These are phyloP conservation scores for Fusarium sp. DNA, from an alignment of 2,329 filamentous ascomycete species.

Conservation along the genomic window DNA sequence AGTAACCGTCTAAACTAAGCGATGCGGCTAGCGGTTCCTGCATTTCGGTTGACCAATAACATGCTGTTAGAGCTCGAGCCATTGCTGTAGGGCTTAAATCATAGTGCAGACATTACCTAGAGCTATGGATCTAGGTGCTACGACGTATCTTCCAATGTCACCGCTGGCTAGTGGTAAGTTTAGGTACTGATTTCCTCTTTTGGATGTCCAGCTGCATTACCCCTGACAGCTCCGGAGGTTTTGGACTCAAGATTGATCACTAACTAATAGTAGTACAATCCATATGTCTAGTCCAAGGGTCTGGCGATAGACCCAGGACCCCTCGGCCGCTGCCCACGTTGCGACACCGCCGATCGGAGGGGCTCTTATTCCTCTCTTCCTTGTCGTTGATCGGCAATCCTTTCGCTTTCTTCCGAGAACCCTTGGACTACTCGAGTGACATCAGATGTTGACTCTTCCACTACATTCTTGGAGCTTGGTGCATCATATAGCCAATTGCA, in stretches of 20 bases:
- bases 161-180: background rate
- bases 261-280: background rate
- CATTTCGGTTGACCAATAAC: constrained; percentile 16
- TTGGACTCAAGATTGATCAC: background rate
- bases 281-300: background rate
- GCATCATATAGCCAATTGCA: background rate
- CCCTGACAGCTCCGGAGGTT: constrained; percentile 13
- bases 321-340: constrained; percentile 11
- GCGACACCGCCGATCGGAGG: constrained; percentile 37
- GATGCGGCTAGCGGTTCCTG: constrained; percentile 27
- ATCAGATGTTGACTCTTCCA: constrained; percentile 11
- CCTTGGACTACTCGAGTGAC: background rate
- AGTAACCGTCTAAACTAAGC: constrained; percentile 7
- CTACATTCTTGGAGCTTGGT: background rate
- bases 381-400: constrained; percentile 16
- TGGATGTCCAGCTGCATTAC: background rate
- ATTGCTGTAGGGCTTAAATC: constrained; percentile 28
- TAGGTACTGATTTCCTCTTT: constrained; percentile 17
- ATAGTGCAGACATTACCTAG: background rate
- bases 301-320: background rate
- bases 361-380: constrained; percentile 10
- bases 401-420: constrained; percentile 33
- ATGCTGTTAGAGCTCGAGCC: constrained; percentile 2
- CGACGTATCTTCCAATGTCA: background rate
- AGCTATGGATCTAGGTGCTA: background rate